Evolutionary conservation across 1,284 basidiomycete species (phyloP).

Genomic region (Pseudozyma thailandica): DNA sequence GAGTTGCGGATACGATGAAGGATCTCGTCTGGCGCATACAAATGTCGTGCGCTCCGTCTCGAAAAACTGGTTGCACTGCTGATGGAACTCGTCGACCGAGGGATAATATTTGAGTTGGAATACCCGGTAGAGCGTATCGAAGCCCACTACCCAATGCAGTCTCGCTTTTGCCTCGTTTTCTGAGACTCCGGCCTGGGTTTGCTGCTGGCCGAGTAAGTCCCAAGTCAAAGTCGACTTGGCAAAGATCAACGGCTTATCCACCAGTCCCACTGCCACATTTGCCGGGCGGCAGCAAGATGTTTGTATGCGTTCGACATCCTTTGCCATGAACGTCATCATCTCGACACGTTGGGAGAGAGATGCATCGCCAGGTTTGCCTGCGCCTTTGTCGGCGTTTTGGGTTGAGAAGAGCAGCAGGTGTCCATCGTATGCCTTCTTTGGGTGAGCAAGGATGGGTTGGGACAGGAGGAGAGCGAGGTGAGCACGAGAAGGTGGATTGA

Average conservation of each 20-base stretch:
- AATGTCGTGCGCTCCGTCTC: conserved; percentile 73
- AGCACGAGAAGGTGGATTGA: conserved; percentile 90
- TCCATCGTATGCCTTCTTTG: conserved; percentile 74
- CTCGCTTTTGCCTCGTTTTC: conserved; percentile 1
- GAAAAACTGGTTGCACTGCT: conserved; percentile 76
- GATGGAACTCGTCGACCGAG: conserved; percentile 72
- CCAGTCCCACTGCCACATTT: conserved; percentile 82
- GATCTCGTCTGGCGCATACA: conserved; percentile 68
- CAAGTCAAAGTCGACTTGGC: conserved; percentile 78
- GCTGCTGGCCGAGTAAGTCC: conserved; percentile 69
- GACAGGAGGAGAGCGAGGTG: conserved; percentile 81
- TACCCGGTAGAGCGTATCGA: conserved; percentile 87
- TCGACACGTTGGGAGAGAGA: conserved; percentile 58
- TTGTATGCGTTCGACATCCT: conserved; percentile 47
- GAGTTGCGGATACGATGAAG: conserved; percentile 31
- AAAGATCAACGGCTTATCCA: conserved; percentile 88
- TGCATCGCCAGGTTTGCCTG: conserved; percentile 75
- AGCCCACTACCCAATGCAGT: conserved; percentile 80
- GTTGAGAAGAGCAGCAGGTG: conserved; percentile 85
- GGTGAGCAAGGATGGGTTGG: conserved; percentile 62
- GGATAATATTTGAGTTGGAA: conserved; percentile 83
- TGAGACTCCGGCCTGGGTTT: background rate
- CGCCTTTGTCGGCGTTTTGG: conserved; percentile 85
- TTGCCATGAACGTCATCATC: conserved; percentile 67
- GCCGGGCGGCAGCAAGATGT: conserved; percentile 20